Base-by-base conservation (phyloP, 257 asterid species). In the Scutellaria galericulata region DNA sequence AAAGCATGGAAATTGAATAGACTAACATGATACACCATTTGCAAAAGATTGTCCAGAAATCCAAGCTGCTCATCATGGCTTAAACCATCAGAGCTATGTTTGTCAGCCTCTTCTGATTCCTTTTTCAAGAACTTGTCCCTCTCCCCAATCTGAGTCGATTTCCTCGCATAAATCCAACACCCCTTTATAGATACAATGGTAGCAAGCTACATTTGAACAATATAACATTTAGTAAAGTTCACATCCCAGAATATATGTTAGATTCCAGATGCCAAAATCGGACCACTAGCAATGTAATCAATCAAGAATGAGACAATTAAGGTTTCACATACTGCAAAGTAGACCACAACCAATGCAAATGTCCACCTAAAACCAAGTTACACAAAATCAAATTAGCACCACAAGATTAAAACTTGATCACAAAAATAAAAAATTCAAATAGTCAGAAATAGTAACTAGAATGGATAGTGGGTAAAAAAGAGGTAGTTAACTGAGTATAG, bases 331-430 rank as follows among this genome's bases (percentile, higher is more conserved):
- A 93, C 98, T 53, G 87, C 88, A 73, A 90, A 93, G 82, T 90
- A 90, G 78, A 85, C 46, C 77, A 76, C 65, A 59, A 90, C 97
- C 86, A 93, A 70, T 4, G 87, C 80, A 79, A 90, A 90, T 24
- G 97, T 93, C 98, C 98, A 93, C 89, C 98, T 90, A 85, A 74
- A 54, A 80, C 35, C 77, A 78, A 76, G 18, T 52, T 22, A 47
- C 54, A 67, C 50, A 45, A n/a, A 31, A 53, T 74, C 59, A 75
- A 24, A 50, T 40, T 24, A 51, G 10, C 22, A 53, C 31, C 8
- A 7, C 39, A 3, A 54, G 5, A 54, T 54, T 54, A 12, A 54
- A 20, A 22, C 60, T 54, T 35, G 37, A 54, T 54, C 10, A 54
- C 37, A 35, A 1, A 22, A 54, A 24, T 9, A 7, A 46, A 10